Conservation (phyloP, 257 asterid genomes). For the Penstemon davidsonii region DNA sequence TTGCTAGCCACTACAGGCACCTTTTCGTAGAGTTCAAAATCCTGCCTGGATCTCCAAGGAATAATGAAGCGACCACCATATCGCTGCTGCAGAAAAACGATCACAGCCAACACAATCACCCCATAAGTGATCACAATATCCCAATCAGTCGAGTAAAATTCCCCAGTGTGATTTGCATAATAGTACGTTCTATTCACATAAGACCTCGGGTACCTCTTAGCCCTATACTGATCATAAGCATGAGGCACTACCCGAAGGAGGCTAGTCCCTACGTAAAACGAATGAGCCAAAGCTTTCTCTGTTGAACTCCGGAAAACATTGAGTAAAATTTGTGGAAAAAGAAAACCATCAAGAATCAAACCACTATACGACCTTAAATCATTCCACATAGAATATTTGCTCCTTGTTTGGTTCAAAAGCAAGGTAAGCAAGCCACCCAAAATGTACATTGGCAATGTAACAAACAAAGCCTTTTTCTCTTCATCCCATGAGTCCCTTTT, state of each 20-base stretch:
- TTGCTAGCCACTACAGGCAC: constrained; percentile 38
- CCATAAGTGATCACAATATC: constrained; percentile 60
- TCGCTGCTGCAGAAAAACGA: constrained; percentile 63
- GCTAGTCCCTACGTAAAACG: constrained; percentile 62
- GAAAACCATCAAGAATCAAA: constrained; percentile 61
- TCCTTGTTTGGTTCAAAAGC: constrained; percentile 35
- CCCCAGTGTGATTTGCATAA: constrained; percentile 59
- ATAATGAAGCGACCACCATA: constrained; percentile 61
- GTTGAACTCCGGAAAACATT: constrained; percentile 41
- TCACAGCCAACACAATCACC: constrained; percentile 44
- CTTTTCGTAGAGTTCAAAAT: constrained; percentile 47
- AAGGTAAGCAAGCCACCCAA: constrained; percentile 45
- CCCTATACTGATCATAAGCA: constrained; percentile 64
- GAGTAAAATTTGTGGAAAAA: constrained; percentile 62
- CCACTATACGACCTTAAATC: constrained; percentile 58
- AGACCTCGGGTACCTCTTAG: constrained; percentile 29
- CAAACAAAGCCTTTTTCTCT: constrained; percentile 36
- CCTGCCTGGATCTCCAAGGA: constrained; percentile 45
- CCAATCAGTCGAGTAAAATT: constrained; percentile 69
- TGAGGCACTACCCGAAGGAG: constrained; percentile 58
- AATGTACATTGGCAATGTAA: constrained; percentile 38
- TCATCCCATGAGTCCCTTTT: constrained; percentile 30
- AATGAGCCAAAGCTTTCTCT: constrained; percentile 35
- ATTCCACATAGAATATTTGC: constrained; percentile 34
- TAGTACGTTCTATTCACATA: constrained; percentile 44